Percentiles rank a stretch among this genome's conserved stretches.
These are phyloP conservation scores for Suillus luteus DNA, from an alignment of 768 basidiomycete genomes.

Conservation along the genomic window DNA sequence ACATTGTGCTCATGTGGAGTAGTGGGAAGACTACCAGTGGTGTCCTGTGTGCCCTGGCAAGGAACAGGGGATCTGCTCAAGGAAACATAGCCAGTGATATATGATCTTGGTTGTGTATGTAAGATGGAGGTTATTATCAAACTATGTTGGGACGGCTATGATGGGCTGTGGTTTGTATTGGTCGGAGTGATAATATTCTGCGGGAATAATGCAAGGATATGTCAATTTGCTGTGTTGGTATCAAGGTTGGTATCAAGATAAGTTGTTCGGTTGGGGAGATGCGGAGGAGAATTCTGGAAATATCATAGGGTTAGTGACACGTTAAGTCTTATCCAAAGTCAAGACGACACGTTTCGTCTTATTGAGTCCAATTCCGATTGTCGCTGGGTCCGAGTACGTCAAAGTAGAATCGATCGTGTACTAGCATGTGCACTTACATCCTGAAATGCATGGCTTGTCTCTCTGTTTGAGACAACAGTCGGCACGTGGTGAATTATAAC, in stretches of 20 bases:
- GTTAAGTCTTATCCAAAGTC: background rate
- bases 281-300: background rate
- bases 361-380: background rate
- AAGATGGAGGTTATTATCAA: background rate
- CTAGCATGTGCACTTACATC: background rate
- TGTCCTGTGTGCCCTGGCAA: background rate
- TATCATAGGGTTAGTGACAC: background rate
- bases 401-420: background rate
- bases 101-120: background rate
- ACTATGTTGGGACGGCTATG: background rate
- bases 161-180: background rate
- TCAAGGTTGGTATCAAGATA: background rate
- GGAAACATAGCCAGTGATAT: background rate
- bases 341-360: background rate
- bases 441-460: background rate
- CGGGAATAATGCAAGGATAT: background rate
- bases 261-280: slow-evolving; percentile 2
- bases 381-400: background rate
- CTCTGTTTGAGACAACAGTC: background rate
- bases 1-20: background rate
- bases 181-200: background rate
- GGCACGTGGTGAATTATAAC: background rate
- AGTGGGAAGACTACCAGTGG: background rate
- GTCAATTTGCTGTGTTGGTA: background rate
- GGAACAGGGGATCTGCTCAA: background rate